Evolutionary conservation across 163 green algal genomes (phyloP).

Genomic region (Prototheca cutis): DNA sequence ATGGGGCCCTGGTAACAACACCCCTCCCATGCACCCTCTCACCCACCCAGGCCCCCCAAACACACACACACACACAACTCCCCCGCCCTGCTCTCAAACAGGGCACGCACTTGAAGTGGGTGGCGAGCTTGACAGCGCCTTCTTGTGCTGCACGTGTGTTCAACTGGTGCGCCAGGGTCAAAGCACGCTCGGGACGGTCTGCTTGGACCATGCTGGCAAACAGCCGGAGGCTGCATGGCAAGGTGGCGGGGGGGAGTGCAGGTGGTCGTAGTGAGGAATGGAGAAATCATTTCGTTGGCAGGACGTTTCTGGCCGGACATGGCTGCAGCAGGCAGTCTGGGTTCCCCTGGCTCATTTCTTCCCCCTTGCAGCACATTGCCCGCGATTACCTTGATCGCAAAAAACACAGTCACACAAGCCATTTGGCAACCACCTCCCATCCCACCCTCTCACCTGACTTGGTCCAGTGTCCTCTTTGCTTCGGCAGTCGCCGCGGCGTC

Average conservation of each 20-base stretch:
- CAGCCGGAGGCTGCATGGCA: constrained; percentile 19
- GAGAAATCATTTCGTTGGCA: background rate
- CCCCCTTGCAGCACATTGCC: too few relatives aligned
- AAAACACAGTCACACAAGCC: background rate
- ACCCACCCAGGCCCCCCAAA: too few relatives aligned
- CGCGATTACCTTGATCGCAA: too few relatives aligned
- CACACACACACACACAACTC: too few relatives aligned
- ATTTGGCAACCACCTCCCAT: background rate
- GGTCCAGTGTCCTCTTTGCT: background rate
- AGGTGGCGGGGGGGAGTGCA: background rate
- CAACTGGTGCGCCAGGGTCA: constrained; percentile 41
- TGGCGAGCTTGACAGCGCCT: constrained; percentile 47
- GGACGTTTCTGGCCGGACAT: background rate
- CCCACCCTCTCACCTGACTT: background rate
- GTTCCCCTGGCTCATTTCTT: background rate
- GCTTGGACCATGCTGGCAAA: constrained; percentile 13
- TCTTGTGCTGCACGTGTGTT: constrained; percentile 32
- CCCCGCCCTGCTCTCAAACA: background rate
- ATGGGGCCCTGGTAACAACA: too few relatives aligned
- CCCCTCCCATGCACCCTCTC: too few relatives aligned
- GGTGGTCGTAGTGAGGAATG: background rate
- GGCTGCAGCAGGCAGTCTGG: background rate
- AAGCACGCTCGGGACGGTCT: constrained; percentile 28
- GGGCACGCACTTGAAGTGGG: constrained; percentile 26
- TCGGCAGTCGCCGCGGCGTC: constrained; percentile 17